Conservation (phyloP, 192 early-diverging fungal species). For the Coemansia sp. region DNA sequence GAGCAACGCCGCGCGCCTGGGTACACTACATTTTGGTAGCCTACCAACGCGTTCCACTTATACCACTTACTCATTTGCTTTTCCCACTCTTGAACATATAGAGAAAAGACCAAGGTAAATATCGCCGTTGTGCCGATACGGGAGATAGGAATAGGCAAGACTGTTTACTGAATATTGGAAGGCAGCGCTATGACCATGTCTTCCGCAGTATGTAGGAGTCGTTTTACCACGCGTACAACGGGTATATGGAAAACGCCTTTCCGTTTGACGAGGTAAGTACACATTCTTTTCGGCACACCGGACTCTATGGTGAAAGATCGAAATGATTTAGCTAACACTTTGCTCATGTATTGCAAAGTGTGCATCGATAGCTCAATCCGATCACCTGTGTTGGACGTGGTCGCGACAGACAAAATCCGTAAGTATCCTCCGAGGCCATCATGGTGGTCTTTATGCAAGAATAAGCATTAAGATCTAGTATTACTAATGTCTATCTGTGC, state of each 20-base stretch:
- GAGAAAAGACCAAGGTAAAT: conserved; percentile 23
- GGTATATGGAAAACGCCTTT: conserved; percentile 83
- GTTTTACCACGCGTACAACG: conserved; percentile 79
- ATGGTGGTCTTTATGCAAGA: conserved; percentile 42
- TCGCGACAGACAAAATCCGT: conserved; percentile 65
- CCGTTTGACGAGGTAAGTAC: conserved; percentile 76
- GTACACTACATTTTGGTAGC: neutral
- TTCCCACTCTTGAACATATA: neutral
- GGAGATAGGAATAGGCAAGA: neutral
- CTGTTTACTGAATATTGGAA: neutral
- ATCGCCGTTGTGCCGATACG: neutral
- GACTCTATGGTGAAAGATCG: neutral
- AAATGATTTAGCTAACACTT: neutral
- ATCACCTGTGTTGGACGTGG: conserved; percentile 77
- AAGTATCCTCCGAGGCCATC: conserved; percentile 21
- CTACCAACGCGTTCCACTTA: neutral
- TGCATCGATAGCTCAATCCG: conserved; percentile 68
- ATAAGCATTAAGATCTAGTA: neutral
- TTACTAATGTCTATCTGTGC: neutral
- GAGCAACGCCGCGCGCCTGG: neutral
- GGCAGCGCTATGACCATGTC: neutral
- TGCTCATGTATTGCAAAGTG: neutral
- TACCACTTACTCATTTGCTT: neutral
- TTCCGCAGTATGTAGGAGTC: conserved; percentile 30
- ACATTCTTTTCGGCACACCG: neutral